Percentiles rank a stretch among this genome's conserved stretches.
phyloP scores from a whole-genome alignment of 352 stramenopile species.

The Globisporangium apiculatum region DNA sequence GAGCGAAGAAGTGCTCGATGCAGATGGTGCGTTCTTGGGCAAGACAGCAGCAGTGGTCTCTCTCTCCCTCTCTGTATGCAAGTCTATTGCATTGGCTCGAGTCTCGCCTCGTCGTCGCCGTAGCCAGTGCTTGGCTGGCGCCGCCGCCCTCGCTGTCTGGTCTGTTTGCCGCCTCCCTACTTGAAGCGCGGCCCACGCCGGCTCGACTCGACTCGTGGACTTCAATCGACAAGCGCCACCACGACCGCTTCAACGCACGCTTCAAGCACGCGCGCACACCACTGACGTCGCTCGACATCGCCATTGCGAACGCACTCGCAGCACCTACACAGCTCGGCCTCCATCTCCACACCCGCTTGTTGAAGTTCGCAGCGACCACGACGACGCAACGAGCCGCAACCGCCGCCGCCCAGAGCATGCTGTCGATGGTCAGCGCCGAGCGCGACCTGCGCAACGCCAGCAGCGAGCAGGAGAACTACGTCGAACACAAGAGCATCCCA shows the following conservation, averaged over 20 bases:
- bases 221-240: neutral
- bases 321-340: neutral
- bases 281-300: neutral
- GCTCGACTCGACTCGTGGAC: too few species aligned
- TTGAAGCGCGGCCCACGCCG: too few species aligned
- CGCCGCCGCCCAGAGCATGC: constrained; percentile 23
- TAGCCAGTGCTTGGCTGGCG: too few species aligned
- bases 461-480: constrained; percentile 12
- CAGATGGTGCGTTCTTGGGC: too few species aligned
- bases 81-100: too few species aligned
- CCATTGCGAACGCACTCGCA: neutral
- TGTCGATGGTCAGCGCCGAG: constrained; percentile 52
- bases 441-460: constrained; percentile 4
- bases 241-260: neutral
- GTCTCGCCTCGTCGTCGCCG: too few species aligned
- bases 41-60: too few species aligned
- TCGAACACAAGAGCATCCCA: constrained; percentile 10
- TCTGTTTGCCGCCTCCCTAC: too few species aligned
- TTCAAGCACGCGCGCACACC: neutral
- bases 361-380: constrained; percentile 5
- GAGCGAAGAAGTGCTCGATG: too few species aligned
- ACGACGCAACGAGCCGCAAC: constrained; percentile 10
- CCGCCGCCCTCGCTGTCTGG: too few species aligned
- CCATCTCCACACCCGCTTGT: neutral
- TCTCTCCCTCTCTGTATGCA: too few species aligned